Evolutionary conservation across 805 yeast genomes (phyloP), one percentile per base, ranked within the genome.

Genomic region (Wickerhamiella spandovensis): DNA sequence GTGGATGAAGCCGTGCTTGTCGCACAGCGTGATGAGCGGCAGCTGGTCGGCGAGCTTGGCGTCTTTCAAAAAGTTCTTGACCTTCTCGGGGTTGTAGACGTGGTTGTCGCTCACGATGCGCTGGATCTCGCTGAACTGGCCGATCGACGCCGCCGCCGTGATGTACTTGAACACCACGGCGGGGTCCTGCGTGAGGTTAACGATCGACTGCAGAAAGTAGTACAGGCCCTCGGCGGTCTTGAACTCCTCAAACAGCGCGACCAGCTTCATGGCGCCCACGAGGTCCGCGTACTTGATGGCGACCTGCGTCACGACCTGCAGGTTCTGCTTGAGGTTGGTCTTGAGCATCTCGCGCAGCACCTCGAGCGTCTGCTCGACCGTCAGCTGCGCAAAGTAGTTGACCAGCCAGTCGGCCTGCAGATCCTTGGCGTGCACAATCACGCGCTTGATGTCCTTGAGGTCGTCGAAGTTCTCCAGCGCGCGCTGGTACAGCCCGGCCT

Each of bases 381-480:
- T 88, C 62, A 92, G 77, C 68, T 84, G 87, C 58, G 97, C 97
- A 62, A 92, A 92, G 72, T 82, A 92, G 18, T 76, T 72, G 43
- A 92, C 90, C 61, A 92, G 76, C 97, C 97, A 92, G 58, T 94
- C 98, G 55, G 81, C 78, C 52, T 95, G 95, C 59, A 92, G 74
- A 51, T 60, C 59, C 57, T 77, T 76, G 37, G 97, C 84, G 69
- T 89, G 89, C 47, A 87, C 86, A 63, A 92, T 79, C 53, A 90
- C 95, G 64, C 98, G 82, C 72, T 90, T 90, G 67, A 92, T 90
- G 64, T 92, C 99, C 66, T 82, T 86, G 61, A 89, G 79, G 62
- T 92, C 95, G 51, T 89, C 95, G 67, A 84, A 92, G 68, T 87
- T 90, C 69, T 92, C 99, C 59, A 92, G 75, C 18, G 99, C 97